Base-by-base conservation (phyloP, 768 basidiomycete species). In the Xerocomellus chrysenteron region DNA sequence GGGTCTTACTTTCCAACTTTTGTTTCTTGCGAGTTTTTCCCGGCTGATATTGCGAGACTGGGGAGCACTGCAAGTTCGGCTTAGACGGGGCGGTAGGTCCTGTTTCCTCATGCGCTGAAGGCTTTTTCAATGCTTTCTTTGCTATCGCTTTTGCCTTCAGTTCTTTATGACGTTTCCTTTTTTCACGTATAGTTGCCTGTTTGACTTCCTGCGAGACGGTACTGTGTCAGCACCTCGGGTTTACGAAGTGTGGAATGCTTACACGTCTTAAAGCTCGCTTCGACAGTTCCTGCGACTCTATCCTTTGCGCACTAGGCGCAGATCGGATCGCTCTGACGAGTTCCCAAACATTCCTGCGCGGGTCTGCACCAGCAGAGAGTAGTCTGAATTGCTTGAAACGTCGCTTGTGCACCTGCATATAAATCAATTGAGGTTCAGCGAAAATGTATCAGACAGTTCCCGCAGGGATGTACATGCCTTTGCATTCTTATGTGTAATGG, bases 201-300 rank as follows among this genome's bases (percentile, higher is more conserved):
- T 79, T 80, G 10, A 74, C 78, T 75, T 78, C 78, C 83, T 86
- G 61, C 36, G 40, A 47, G 56, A 41, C 33, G 30, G 12, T 52
- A 28, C 45, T 28, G 36, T 17, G 35, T 57, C 43, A 55, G 30
- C 11, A 39, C 37, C 40, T 32, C 17, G 21, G 8, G 3, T 35
- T 17, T 12, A 24, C n/a, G 13, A 41, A 42, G 42, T 39, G 46
- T 39, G 55, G 4, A 43, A 13, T 19, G n/a, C 78, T 24, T 63
- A 86, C 89, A 71, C 83, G 79, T 69, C 87, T 89, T 58, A 81
- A 71, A 4, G 81, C 81, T 47, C 87, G 80, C 62, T 83, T 88
- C 2, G 87, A 90, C 59, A 69, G 41, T 58, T 68, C 35, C 61
- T 63, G 60, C 9, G 66, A 56, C 28, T 50, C 54, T 19, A 21